Base-by-base conservation (phyloP, 129 eudicot species). In the Centrapalus pauciflorus region DNA sequence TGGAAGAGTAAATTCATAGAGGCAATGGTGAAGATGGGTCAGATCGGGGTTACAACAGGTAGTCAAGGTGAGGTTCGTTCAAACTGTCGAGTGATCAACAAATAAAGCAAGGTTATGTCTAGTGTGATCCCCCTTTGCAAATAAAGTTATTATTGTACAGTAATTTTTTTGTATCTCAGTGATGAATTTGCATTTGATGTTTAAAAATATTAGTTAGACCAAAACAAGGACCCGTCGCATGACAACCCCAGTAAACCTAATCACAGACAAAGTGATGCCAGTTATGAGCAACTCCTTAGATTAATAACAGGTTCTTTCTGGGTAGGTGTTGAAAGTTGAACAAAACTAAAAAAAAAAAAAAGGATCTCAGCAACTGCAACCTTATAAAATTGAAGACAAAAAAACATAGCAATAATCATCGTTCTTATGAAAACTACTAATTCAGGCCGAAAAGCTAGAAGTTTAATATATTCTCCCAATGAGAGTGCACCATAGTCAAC, bases 11-110 rank as follows among this genome's bases (percentile, higher is more conserved):
- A 90, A 23, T 87, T 90, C 69, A 83, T 81, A 0, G 79, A 69
- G 1, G 97, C 97, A 46, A 90, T 90, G 90, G 90, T 90, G 12
- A 80, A 77, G 41, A 85, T 91, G 97, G 96, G 97, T 11, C 54
- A 3, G 24, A 87, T 85, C 30, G 90, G 82, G 0, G 94, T 85
- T 3, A 33, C 77, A 19, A 87, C 90, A 0, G 96, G 96, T 16
- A 74, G 25, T 51, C 71, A 52, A 2, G 96, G 97, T 20, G 96
- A 91, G 71, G 79, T 87, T 28, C 73, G 97, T 23, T 49, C 46
- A 9, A 81, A 79, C 19, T 87, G 96, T 32, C 77, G 90, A 40
- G 82, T 65, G 20, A 62, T 90, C 43, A 90, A 87, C 66, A 55
- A 73, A 19, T 79, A 29, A 75, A 57, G 16, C n/a, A n/a, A n/a